Evolutionary conservation across 2,329 filamentous ascomycete species (phyloP).

Genomic region (Acrocalymma vagum): DNA sequence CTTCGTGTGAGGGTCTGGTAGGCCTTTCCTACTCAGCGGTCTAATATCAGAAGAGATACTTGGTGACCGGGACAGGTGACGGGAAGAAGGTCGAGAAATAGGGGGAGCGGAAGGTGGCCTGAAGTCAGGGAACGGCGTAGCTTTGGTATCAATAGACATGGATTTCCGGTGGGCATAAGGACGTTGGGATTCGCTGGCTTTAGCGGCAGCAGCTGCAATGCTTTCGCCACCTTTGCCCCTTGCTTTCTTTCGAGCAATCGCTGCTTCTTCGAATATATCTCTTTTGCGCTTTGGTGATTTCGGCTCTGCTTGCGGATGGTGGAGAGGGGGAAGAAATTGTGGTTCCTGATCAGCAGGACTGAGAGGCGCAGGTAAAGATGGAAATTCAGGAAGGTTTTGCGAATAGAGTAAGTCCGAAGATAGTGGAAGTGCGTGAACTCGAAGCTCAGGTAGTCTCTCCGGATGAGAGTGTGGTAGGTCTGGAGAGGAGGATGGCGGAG

Average conservation of each 20-base stretch:
- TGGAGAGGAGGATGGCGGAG: conserved; percentile 44
- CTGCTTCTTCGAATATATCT: conserved; percentile 58
- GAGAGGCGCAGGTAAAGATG: conserved; percentile 12
- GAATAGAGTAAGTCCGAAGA: conserved; percentile 51
- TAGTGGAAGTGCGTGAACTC: conserved; percentile 52
- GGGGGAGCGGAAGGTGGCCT: conserved; percentile 33
- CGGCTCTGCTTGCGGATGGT: conserved; percentile 29
- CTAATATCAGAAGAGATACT: conserved; percentile 42
- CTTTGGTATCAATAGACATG: conserved; percentile 37
- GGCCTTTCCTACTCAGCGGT: conserved; percentile 40
- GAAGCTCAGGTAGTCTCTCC: conserved; percentile 33
- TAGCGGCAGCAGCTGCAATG: conserved; percentile 52
- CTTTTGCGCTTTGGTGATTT: conserved; percentile 52
- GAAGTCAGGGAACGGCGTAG: conserved; percentile 25
- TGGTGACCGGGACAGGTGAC: conserved; percentile 39
- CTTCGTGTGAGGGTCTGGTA: conserved; percentile 30
- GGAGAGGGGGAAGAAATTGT: conserved; percentile 41
- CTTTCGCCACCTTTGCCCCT: conserved; percentile 53
- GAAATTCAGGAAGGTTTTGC: conserved; percentile 8
- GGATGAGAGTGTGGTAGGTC: conserved; percentile 13
- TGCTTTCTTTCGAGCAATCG: conserved; percentile 52
- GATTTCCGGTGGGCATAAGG: conserved; percentile 42
- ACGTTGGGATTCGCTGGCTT: conserved; percentile 33
- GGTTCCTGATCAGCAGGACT: conserved; percentile 26
- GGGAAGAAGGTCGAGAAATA: conserved; percentile 30